Percentiles rank a stretch among this genome's conserved stretches.
Conservation (phyloP, 441 rosid species). For the Flueggea neowawraea region DNA sequence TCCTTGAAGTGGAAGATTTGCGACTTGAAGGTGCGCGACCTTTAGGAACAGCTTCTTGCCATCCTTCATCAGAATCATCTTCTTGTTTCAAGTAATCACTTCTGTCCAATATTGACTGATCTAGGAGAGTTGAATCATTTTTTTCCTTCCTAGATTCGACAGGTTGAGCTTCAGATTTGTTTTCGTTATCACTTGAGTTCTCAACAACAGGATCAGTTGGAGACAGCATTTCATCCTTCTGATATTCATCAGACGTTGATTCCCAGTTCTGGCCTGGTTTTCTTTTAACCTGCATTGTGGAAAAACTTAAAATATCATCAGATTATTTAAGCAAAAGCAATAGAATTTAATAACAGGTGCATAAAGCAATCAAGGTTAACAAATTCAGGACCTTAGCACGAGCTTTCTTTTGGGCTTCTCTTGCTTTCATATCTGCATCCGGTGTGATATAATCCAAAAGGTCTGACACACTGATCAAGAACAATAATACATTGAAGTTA, state of each 20-base stretch:
- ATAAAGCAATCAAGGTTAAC: background rate
- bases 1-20: conserved; percentile 63
- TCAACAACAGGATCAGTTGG: conserved; percentile 37
- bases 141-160: conserved; percentile 48
- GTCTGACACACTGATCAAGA: conserved; percentile 62
- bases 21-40: conserved; percentile 72
- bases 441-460: conserved; percentile 65
- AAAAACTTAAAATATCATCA: conserved; percentile 14
- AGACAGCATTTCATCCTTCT: conserved; percentile 52
- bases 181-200: conserved; percentile 27
- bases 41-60: conserved; percentile 74
- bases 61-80: conserved; percentile 51
- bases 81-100: conserved; percentile 16
- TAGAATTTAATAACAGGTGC: background rate
- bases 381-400: conserved; percentile 52
- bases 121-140: conserved; percentile 43
- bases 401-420: conserved; percentile 50
- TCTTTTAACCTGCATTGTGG: conserved; percentile 60
- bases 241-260: conserved; percentile 54
- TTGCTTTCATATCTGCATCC: conserved; percentile 48
- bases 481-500: conserved; percentile 10
- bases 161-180: conserved; percentile 50
- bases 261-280: conserved; percentile 42
- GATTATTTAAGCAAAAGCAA: conserved; percentile 12
- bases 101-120: conserved; percentile 26